These are phyloP conservation scores for Peronospora farinosa DNA, from an alignment of 352 stramenopile species.

Conservation along the genomic window DNA sequence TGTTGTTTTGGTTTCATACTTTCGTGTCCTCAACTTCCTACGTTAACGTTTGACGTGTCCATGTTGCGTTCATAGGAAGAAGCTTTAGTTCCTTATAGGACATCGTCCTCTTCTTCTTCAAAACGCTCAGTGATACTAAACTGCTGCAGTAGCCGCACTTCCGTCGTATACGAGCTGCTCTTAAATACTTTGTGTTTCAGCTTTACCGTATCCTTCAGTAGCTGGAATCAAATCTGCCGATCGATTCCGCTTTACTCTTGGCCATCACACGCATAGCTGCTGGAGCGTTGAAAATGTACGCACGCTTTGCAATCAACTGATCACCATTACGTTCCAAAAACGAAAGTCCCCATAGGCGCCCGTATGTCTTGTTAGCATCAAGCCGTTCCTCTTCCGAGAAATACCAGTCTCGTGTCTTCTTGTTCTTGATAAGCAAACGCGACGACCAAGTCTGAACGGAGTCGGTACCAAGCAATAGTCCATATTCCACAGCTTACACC, in stretches of 20 bases:
- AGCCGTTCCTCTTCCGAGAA: slow-evolving; percentile 74
- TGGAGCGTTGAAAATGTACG: slow-evolving; percentile 68
- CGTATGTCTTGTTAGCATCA: slow-evolving; percentile 71
- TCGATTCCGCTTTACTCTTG: slow-evolving; percentile 79
- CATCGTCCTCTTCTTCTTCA: slow-evolving; percentile 82
- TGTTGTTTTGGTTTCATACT: slow-evolving; percentile 7
- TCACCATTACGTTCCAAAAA: slow-evolving; percentile 69
- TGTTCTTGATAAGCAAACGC: slow-evolving; percentile 82
- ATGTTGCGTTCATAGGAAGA: slow-evolving; percentile 13
- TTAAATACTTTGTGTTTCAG: slow-evolving; percentile 88
- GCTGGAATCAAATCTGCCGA: slow-evolving; percentile 81
- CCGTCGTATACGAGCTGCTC: slow-evolving; percentile 47
- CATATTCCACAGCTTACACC: no score
- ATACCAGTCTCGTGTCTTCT: slow-evolving; percentile 83
- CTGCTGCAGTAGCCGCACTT: slow-evolving; percentile 51
- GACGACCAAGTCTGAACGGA: slow-evolving; percentile 78
- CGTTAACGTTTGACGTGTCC: slow-evolving; percentile 1
- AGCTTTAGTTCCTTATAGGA: slow-evolving; percentile 43
- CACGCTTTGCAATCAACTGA: slow-evolving; percentile 68
- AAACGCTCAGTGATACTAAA: slow-evolving; percentile 68
- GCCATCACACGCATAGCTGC: slow-evolving; percentile 45
- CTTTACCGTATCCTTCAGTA: slow-evolving; percentile 84
- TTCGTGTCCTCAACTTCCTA: slow-evolving; percentile 5
- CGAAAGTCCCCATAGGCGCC: slow-evolving; percentile 68
- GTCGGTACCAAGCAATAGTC: slow-evolving; percentile 59